A percentile compares a stretch with the other conserved stretches of the same genome.
phyloP scores from a whole-genome alignment of 2,329 filamentous ascomycete genomes.

The Clarireedia paspali region DNA sequence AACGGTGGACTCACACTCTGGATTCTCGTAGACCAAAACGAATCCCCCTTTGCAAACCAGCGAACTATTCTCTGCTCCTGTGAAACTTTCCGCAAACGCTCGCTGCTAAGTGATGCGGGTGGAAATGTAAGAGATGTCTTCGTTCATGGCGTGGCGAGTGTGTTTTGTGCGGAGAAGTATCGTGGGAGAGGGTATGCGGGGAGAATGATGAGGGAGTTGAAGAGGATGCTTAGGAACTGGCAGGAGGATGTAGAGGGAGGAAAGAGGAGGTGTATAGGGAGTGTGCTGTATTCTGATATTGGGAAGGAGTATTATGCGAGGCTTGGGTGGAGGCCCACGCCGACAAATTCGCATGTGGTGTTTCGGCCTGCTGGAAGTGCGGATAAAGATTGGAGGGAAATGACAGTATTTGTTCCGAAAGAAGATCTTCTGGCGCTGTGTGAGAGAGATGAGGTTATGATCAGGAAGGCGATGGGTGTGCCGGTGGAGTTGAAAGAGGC shows the following conservation, averaged over 20 bases:
- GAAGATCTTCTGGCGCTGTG: slow-evolving; percentile 55
- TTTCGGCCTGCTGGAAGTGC: slow-evolving; percentile 38
- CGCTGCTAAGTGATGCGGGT: slow-evolving; percentile 36
- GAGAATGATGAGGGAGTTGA: slow-evolving; percentile 63
- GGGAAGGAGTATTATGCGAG: slow-evolving; percentile 72
- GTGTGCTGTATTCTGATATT: slow-evolving; percentile 79
- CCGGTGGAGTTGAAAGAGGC: slow-evolving; percentile 23
- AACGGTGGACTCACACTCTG: slow-evolving; percentile 52
- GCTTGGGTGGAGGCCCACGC: slow-evolving; percentile 67
- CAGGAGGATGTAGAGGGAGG: slow-evolving; percentile 32
- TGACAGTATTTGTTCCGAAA: slow-evolving; percentile 40
- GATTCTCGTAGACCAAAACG: slow-evolving; percentile 47
- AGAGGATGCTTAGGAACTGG: slow-evolving; percentile 41
- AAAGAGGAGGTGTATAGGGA: slow-evolving; percentile 36
- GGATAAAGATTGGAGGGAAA: slow-evolving; percentile 19
- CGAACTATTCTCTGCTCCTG: slow-evolving; percentile 55
- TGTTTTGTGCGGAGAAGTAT: slow-evolving; percentile 61
- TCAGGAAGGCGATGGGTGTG: slow-evolving; percentile 35
- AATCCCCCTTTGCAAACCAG: slow-evolving; percentile 27
- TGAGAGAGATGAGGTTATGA: slow-evolving; percentile 50
- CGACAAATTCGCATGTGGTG: slow-evolving; percentile 59
- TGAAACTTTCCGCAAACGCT: slow-evolving; percentile 53
- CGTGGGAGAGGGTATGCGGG: slow-evolving; percentile 67
- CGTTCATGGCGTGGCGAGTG: slow-evolving; percentile 68
- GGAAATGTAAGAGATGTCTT: slow-evolving; percentile 42